Evolutionary conservation across 2,329 filamentous ascomycete genomes (phyloP).

Genomic region (Sporothrix dimorphospora): DNA sequence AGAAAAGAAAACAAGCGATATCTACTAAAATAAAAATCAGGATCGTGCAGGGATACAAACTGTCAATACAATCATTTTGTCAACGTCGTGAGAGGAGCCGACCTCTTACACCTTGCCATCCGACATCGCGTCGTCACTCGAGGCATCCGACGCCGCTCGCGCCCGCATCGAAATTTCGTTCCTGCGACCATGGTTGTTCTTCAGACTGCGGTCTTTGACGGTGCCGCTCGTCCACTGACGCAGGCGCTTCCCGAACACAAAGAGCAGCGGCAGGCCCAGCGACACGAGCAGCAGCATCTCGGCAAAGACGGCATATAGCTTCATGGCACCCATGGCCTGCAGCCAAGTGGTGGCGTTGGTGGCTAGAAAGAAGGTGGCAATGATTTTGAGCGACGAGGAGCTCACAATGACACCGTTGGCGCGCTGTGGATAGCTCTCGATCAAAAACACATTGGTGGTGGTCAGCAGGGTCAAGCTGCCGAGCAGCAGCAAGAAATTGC

Average conservation of each 20-base stretch:
- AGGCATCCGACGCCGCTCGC: not conserved
- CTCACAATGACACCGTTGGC: slow-evolving; percentile 41
- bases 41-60: not conserved
- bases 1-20: not conserved
- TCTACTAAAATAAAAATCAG: not conserved
- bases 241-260: slow-evolving; percentile 38
- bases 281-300: slow-evolving; percentile 40
- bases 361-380: slow-evolving; percentile 41
- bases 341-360: slow-evolving; percentile 41
- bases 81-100: not conserved
- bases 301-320: slow-evolving; percentile 40
- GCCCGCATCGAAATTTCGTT: not conserved
- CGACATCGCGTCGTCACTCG: not conserved
- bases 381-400: slow-evolving; percentile 40
- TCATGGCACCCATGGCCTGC: slow-evolving; percentile 37
- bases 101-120: not conserved
- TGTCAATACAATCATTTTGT: not conserved
- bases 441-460: slow-evolving; percentile 41
- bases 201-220: not conserved
- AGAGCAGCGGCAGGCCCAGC: slow-evolving; percentile 39
- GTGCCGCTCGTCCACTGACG: slow-evolving; percentile 38
- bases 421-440: slow-evolving; percentile 42
- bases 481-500: slow-evolving; percentile 39
- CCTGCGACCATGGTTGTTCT: not conserved
- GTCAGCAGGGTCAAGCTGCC: slow-evolving; percentile 40